A percentile compares a stretch with the other conserved stretches of the same genome.
These are phyloP conservation scores for Lasiosphaeria miniovina DNA, from an alignment of 495 filamentous ascomycete genomes.

Conservation along the genomic window DNA sequence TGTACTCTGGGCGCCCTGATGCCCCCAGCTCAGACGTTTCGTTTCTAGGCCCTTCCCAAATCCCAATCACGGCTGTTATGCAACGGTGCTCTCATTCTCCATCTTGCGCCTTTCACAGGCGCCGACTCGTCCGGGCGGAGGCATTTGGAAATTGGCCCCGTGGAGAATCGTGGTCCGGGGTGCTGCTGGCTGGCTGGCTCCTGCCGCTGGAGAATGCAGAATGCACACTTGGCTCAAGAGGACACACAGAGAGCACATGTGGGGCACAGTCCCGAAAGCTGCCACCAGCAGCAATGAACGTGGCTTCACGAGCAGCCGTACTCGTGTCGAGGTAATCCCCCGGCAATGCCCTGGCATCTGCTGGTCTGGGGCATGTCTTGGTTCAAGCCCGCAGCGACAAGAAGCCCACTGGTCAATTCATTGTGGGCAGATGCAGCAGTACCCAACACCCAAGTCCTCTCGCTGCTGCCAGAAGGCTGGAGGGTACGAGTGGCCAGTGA, in stretches of 20 bases:
- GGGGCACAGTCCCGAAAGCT: constrained; percentile 5
- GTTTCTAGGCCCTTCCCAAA: constrained; percentile 6
- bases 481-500: constrained; percentile 18
- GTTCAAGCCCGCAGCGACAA: background rate
- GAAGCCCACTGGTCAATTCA: constrained; percentile 7
- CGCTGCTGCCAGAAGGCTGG: constrained; percentile 5
- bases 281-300: constrained; percentile 16
- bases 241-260: constrained; percentile 11
- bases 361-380: background rate
- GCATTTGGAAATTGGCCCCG: background rate
- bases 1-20: background rate
- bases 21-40: background rate
- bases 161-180: constrained; percentile 8
- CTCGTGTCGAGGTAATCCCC: background rate
- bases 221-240: constrained; percentile 23
- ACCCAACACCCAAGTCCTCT: constrained; percentile 28
- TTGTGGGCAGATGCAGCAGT: constrained; percentile 25
- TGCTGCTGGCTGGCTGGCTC: constrained; percentile 2
- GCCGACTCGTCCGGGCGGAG: background rate
- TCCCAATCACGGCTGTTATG: constrained; percentile 12
- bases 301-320: constrained; percentile 23
- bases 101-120: constrained; percentile 9
- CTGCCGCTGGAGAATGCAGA: background rate
- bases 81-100: constrained; percentile 9
- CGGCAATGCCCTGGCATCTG: background rate